A percentile compares a stretch with the other conserved stretches of the same genome.
Conservation (phyloP, 164 flowering plant genomes). For the Chimonanthus salicifolius region DNA sequence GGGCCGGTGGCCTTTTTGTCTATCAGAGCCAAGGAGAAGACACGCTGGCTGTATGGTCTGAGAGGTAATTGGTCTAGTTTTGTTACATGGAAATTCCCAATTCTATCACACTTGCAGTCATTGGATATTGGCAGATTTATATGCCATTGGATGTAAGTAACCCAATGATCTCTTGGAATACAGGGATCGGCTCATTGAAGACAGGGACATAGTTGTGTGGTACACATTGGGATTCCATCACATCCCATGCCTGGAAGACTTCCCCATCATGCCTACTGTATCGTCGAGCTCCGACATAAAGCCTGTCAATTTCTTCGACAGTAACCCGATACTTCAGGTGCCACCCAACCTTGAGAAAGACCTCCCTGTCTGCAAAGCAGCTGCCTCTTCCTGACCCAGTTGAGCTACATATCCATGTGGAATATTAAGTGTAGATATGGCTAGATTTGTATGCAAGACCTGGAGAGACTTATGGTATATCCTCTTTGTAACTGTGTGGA, state of each 20-base stretch:
- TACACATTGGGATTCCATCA: conserved; percentile 74
- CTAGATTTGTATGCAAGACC: too few species aligned
- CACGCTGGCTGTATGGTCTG: conserved; percentile 78
- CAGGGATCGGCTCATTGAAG: conserved; percentile 60
- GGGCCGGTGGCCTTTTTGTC: conserved; percentile 85
- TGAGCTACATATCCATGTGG: too few species aligned
- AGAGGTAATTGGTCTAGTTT: conserved; percentile 38
- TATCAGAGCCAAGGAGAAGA: conserved; percentile 86
- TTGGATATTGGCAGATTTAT: neutral
- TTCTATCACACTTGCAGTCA: neutral
- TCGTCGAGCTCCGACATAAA: conserved; percentile 60
- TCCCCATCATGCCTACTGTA: conserved; percentile 71
- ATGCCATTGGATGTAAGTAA: neutral
- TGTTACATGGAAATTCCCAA: neutral
- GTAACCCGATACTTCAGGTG: conserved; percentile 48
- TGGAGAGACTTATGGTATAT: too few species aligned
- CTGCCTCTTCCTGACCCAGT: conserved; percentile 17
- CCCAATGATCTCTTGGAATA: neutral
- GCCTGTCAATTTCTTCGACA: conserved; percentile 72
- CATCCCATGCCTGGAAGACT: conserved; percentile 75
- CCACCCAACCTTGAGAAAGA: conserved; percentile 44
- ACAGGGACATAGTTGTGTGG: conserved; percentile 74
- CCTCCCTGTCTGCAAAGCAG: conserved; percentile 55
- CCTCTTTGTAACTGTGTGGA: too few species aligned
- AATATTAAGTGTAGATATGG: too few species aligned